phyloP scores from a whole-genome alignment of 164 flowering plant genomes.

The Buxus sempervirens region DNA sequence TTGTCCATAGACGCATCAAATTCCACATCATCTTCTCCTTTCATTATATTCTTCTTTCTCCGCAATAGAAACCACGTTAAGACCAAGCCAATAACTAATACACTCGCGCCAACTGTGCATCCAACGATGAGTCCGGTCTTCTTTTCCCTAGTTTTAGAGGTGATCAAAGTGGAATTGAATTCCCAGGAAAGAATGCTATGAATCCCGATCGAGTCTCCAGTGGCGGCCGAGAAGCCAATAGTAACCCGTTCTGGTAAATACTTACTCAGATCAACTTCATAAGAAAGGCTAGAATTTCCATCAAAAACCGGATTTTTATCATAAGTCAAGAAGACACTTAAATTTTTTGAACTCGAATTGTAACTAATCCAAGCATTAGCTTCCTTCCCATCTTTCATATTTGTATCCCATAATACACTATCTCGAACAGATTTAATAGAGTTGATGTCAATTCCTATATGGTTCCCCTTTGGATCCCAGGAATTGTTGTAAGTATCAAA shows the following conservation, averaged over 20 bases:
- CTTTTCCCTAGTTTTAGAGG: too few relatives aligned
- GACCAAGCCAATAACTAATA: not conserved
- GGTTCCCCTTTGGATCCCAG: conserved; percentile 1
- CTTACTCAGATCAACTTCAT: not conserved
- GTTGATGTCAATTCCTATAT: conserved; percentile 27
- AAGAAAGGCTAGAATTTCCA: not conserved
- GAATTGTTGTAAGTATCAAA: conserved; percentile 18
- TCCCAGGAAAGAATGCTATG: conserved; percentile 14
- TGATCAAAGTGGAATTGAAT: conserved; percentile 1
- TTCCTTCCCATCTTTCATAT: not conserved
- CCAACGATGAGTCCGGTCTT: not conserved
- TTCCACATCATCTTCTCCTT: not conserved
- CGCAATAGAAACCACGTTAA: not conserved
- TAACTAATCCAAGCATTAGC: conserved; percentile 21
- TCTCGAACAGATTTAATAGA: conserved; percentile 8
- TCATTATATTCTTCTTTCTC: not conserved
- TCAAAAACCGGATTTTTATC: not conserved
- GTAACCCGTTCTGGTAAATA: conserved; percentile 14
- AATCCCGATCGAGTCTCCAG: not conserved
- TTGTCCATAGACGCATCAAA: conserved; percentile 6
- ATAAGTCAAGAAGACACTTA: conserved; percentile 5
- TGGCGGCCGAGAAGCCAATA: conserved; percentile 16
- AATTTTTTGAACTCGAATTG: conserved; percentile 17
- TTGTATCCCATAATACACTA: conserved; percentile 11
- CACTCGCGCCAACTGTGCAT: not conserved